Percentiles rank a stretch among this genome's conserved stretches.
phyloP scores from a whole-genome alignment of 2,329 filamentous ascomycete species.

The Leptographium galeiforme region DNA sequence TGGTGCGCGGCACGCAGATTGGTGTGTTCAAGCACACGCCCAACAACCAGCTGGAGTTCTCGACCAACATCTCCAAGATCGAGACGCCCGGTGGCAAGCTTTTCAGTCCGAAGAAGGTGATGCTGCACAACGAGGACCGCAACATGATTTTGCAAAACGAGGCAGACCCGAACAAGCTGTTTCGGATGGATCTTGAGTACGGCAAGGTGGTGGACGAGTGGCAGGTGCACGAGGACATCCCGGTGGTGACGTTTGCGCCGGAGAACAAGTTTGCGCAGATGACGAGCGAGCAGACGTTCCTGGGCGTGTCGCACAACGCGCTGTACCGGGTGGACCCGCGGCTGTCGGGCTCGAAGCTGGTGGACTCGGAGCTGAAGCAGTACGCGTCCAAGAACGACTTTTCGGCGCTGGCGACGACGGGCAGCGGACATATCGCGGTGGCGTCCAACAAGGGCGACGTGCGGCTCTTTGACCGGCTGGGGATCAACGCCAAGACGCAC shows the following conservation, averaged over 20 bases:
- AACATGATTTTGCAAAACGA: conserved; percentile 82
- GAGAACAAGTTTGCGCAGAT: conserved; percentile 98
- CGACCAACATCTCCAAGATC: conserved; percentile 93
- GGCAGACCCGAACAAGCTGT: conserved; percentile 76
- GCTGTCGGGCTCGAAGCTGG: conserved; percentile 78
- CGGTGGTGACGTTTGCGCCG: conserved; percentile 80
- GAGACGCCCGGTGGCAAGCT: conserved; percentile 74
- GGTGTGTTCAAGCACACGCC: conserved; percentile 95
- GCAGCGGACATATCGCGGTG: conserved; percentile 92
- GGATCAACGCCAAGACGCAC: conserved; percentile 94
- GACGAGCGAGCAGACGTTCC: conserved; percentile 87
- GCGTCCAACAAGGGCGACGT: conserved; percentile 96
- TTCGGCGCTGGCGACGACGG: conserved; percentile 83
- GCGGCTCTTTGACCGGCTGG: conserved; percentile 87
- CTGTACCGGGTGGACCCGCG: conserved; percentile 91
- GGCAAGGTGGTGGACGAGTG: conserved; percentile 98
- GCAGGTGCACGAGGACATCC: conserved; percentile 95
- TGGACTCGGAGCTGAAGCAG: conserved; percentile 86
- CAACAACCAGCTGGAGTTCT: conserved; percentile 88
- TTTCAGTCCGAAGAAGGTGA: conserved; percentile 92
- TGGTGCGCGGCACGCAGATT: conserved; percentile 94
- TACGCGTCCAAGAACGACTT: conserved; percentile 97
- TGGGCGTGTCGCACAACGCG: conserved; percentile 85
- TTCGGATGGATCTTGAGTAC: conserved; percentile 94
- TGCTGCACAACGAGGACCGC: conserved; percentile 82